These are phyloP conservation scores for Herpotrichia juniperi DNA, from an alignment of 2,329 filamentous ascomycete genomes.

Conservation along the genomic window DNA sequence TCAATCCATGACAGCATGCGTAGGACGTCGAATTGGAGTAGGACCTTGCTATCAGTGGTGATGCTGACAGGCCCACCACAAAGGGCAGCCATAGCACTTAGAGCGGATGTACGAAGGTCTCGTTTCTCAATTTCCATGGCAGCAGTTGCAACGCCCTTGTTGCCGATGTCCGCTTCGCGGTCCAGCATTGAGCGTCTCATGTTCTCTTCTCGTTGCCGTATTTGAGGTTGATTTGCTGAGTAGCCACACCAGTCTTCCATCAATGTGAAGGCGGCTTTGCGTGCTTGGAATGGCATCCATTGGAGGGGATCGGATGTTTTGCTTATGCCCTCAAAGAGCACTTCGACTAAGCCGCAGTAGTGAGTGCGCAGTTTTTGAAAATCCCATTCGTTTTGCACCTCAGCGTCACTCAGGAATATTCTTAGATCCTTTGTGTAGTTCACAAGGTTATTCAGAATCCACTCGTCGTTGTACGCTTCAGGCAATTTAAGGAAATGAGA, in stretches of 20 bases:
- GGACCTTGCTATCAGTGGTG: conserved; percentile 84
- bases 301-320: conserved; percentile 81
- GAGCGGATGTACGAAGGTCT: conserved; percentile 84
- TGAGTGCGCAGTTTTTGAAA: conserved; percentile 91
- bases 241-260: conserved; percentile 99
- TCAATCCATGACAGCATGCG: conserved; percentile 96
- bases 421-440: conserved; percentile 91
- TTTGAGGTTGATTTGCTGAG: conserved; percentile 85
- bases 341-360: conserved; percentile 93
- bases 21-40: conserved; percentile 87
- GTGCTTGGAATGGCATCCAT: conserved; percentile 97
- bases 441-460: conserved; percentile 86
- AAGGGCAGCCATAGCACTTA: conserved; percentile 93
- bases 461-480: conserved; percentile 83
- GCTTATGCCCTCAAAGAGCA: conserved; percentile 90
- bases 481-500: conserved; percentile 83
- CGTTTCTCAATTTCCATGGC: conserved; percentile 97
- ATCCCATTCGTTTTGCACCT: conserved; percentile 93
- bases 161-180: conserved; percentile 73
- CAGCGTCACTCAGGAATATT: conserved; percentile 90
- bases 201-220: conserved; percentile 80
- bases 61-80: conserved; percentile 85
- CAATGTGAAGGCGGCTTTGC: conserved; percentile 91
- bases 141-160: conserved; percentile 79
- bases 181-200: conserved; percentile 87